Base-by-base conservation (phyloP, 164 flowering plant species). In the Kalanchoe fedtschenkoi region DNA sequence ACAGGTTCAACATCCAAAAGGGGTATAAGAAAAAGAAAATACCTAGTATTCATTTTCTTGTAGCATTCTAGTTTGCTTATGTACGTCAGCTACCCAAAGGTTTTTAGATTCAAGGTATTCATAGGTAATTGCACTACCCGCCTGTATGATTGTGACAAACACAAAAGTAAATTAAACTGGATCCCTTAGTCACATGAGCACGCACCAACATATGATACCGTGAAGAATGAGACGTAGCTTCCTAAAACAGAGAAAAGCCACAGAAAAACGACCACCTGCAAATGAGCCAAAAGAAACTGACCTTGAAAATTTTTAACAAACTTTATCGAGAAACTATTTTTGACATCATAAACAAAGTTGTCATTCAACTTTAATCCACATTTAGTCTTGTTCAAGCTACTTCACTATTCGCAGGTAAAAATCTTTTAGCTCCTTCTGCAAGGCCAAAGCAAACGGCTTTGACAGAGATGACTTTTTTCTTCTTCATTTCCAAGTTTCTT, bases 211-310 rank as follows among this genome's bases (percentile, higher is more conserved):
- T 92, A 92, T 13, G 80, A 81, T n/a, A 92, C 80, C 0, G 98
- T 89, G 77, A 80, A 79, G 84, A 92, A 82, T 22, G 96, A 89
- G 69, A 80, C 72, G 65, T 73, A 75, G 83, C 96, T 79, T 60
- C 98, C 97, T 64, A 86, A 63, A 62, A 79, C 91, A 62, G 97
- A 89, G 51, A 89, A 74, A 56, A 92, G 76, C 98, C 98, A 92
- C 56, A 92, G 71, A 69, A 80, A 76, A 65, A 74, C 75, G 62
- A 92, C 98, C 64, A 92, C 95, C 98, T 89, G 87, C 57, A 64
- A 68, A 70, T 59, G 6, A 21, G 10, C 47, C 29, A 44, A 21
- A n/a, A n/a, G n/a, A n/a, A 22, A 19, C 24, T 29, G 39, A 60
- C 62, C 37, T 35, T 15, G 5, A 24, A 17, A 13, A 26, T 28